Evolutionary conservation across 352 stramenopile species (phyloP).

Genomic region (Pythium graminicola): DNA sequence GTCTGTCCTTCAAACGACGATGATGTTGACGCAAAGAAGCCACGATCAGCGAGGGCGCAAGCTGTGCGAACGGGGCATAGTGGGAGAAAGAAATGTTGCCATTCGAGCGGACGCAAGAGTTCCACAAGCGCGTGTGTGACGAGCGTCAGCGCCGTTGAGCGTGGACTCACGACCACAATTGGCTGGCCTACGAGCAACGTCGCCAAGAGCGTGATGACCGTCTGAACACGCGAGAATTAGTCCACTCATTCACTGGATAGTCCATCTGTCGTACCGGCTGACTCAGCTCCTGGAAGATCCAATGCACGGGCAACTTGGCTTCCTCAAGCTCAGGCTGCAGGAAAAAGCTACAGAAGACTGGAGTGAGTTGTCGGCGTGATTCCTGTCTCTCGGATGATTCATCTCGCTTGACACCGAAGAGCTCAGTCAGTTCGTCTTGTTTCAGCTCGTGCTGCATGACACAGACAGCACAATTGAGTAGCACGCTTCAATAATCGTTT

Average conservation of each 20-base stretch:
- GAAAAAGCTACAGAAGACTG: constrained; percentile 34
- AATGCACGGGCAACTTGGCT: constrained; percentile 26
- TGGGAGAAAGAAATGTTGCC: constrained; percentile 49
- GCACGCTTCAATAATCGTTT: too few species aligned
- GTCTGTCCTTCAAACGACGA: background rate
- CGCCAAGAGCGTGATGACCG: constrained; percentile 36
- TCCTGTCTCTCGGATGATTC: background rate
- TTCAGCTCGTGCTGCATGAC: background rate
- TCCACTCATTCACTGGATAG: background rate
- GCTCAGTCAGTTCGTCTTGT: background rate
- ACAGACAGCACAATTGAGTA: too few species aligned
- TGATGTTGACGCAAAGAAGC: constrained; percentile 28
- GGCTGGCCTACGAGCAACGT: constrained; percentile 45
- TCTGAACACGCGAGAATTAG: constrained; percentile 22
- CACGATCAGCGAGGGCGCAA: constrained; percentile 26
- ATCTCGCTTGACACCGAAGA: background rate
- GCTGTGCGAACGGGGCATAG: constrained; percentile 41
- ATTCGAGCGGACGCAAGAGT: constrained; percentile 51
- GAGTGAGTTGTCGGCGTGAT: constrained; percentile 15
- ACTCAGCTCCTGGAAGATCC: constrained; percentile 48
- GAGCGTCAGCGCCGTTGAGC: constrained; percentile 29
- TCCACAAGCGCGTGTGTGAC: constrained; percentile 34
- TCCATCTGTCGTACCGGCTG: constrained; percentile 34
- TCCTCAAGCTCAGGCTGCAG: constrained; percentile 16
- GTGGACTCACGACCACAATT: constrained; percentile 51